Percentiles rank a stretch among this genome's conserved stretches.
phyloP scores from a whole-genome alignment of 2,329 filamentous ascomycete genomes.

The Clarireedia paspali region DNA sequence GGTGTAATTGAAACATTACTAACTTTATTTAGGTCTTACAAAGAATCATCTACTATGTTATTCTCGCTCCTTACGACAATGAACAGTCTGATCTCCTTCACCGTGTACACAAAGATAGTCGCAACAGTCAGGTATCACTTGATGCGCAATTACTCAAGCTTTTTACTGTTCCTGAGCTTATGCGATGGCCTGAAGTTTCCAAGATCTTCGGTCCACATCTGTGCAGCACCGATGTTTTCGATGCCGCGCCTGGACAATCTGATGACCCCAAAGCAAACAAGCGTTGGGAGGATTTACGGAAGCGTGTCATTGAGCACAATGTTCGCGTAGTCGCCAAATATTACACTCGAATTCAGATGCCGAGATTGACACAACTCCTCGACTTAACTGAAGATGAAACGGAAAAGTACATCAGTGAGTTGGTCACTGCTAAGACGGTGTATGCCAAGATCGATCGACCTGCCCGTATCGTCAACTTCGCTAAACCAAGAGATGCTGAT shows the following conservation, averaged over 20 bases:
- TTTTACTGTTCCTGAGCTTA: slow-evolving; percentile 92
- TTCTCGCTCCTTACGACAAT: slow-evolving; percentile 94
- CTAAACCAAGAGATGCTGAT: slow-evolving; percentile 88
- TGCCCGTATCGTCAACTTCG: slow-evolving; percentile 85
- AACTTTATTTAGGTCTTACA: slow-evolving; percentile 63
- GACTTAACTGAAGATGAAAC: slow-evolving; percentile 93
- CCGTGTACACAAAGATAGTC: slow-evolving; percentile 78
- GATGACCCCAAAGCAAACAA: slow-evolving; percentile 73
- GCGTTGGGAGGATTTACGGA: slow-evolving; percentile 90
- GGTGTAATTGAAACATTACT: slow-evolving; percentile 7
- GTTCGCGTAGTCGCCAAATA: slow-evolving; percentile 97
- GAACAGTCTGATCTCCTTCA: slow-evolving; percentile 97
- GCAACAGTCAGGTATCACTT: slow-evolving; percentile 67
- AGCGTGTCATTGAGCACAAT: slow-evolving; percentile 98
- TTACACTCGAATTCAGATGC: slow-evolving; percentile 95
- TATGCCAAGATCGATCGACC: slow-evolving; percentile 96
- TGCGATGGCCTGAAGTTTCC: slow-evolving; percentile 94
- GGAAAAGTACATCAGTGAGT: slow-evolving; percentile 96
- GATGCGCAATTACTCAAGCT: slow-evolving; percentile 85
- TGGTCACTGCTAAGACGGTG: slow-evolving; percentile 96
- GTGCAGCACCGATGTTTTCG: slow-evolving; percentile 84
- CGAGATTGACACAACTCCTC: slow-evolving; percentile 79
- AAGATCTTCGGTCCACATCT: slow-evolving; percentile 85
- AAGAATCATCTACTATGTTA: slow-evolving; percentile 95
- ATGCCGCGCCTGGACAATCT: slow-evolving; percentile 54